phyloP scores from a whole-genome alignment of 352 stramenopile species.

The Phytophthora fragariae region DNA sequence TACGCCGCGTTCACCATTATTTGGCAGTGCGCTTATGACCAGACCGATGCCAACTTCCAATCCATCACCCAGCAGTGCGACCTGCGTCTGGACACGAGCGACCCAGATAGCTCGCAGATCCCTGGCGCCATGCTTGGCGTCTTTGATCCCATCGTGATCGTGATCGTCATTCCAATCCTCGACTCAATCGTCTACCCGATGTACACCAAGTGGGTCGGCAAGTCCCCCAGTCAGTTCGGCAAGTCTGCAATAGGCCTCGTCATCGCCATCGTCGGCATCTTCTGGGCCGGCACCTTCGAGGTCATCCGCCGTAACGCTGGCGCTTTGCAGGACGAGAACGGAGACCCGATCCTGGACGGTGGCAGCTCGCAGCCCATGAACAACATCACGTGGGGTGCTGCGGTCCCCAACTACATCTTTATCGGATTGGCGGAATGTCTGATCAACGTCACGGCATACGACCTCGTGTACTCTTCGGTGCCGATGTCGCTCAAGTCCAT shows the following conservation, averaged over 20 bases:
- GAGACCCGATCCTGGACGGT: conserved; percentile 40
- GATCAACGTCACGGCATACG: conserved; percentile 64
- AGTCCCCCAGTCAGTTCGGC: conserved; percentile 45
- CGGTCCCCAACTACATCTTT: conserved; percentile 57
- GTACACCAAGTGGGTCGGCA: conserved; percentile 41
- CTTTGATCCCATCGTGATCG: conserved; percentile 50
- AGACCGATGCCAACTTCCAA: conserved; percentile 70
- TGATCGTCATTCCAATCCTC: conserved; percentile 47
- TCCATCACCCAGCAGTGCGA: conserved; percentile 68
- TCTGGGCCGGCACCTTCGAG: conserved; percentile 54
- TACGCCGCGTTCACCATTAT: conserved; percentile 65
- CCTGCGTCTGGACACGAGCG: conserved; percentile 41
- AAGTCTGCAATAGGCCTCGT: conserved; percentile 41
- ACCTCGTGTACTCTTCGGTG: conserved; percentile 62
- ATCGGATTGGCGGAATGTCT: conserved; percentile 56
- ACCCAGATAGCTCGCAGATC: conserved; percentile 44
- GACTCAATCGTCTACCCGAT: conserved; percentile 48
- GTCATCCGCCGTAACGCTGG: conserved; percentile 54
- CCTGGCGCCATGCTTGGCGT: conserved; percentile 54
- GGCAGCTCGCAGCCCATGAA: conserved; percentile 56
- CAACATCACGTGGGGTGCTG: conserved; percentile 51
- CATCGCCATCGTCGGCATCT: conserved; percentile 43
- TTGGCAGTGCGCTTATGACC: conserved; percentile 61
- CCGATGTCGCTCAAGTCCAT: conserved; percentile 56
- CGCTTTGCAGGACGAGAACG: conserved; percentile 31